A percentile compares a stretch with the other conserved stretches of the same genome.
Conservation (phyloP, 2,329 filamentous ascomycete genomes). For the Xylariaceae sp. region DNA sequence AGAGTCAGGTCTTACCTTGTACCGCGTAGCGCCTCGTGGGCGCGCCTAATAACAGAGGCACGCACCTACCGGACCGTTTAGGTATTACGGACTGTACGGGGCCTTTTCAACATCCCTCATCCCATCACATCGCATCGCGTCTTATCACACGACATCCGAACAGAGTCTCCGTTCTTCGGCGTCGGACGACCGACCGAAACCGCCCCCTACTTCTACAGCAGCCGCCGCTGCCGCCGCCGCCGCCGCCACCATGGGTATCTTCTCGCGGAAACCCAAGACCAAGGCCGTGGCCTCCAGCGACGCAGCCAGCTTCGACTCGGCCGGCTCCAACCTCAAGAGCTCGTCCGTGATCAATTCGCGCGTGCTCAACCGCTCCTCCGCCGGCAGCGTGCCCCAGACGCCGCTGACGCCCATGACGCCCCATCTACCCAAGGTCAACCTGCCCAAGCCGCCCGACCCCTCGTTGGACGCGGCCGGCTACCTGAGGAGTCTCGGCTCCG, state of each 20-base stretch:
- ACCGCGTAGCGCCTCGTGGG: too few species aligned
- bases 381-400: conserved; percentile 40
- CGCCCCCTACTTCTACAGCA: too few species aligned
- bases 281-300: conserved; percentile 34
- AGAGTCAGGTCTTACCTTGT: too few species aligned
- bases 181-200: too few species aligned
- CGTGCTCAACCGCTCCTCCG: conserved; percentile 43
- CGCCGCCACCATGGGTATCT: conserved; percentile 34
- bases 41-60: too few species aligned
- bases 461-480: conserved; percentile 83
- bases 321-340: conserved; percentile 43
- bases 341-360: conserved; percentile 28
- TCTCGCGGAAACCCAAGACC: conserved; percentile 47
- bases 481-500: conserved; percentile 79
- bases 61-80: too few species aligned
- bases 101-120: too few species aligned
- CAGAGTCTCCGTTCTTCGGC: too few species aligned
- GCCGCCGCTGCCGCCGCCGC: too few species aligned
- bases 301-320: conserved; percentile 36
- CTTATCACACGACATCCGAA: too few species aligned
- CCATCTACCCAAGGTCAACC: conserved; percentile 62
- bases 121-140: too few species aligned
- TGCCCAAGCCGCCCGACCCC: conserved; percentile 82
- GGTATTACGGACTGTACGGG: too few species aligned
- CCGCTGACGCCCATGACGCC: conserved; percentile 46